Conservation (phyloP, 306 rosid genomes). For the Begonia masoniana region DNA sequence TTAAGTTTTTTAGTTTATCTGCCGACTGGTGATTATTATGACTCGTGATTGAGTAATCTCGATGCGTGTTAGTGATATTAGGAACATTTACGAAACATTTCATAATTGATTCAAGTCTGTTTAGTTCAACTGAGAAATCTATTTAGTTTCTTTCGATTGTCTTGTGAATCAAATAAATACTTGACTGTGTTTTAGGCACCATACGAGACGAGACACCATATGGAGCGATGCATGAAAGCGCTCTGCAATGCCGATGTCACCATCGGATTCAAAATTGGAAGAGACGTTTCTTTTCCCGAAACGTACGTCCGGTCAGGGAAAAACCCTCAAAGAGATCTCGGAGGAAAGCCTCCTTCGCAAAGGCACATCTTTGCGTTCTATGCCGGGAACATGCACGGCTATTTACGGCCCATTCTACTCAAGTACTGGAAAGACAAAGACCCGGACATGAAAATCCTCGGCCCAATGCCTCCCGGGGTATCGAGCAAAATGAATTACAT, state of each 20-base stretch:
- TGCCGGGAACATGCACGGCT: constrained; percentile 86
- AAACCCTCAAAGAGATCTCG: constrained; percentile 70
- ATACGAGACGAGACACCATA: constrained; percentile 92
- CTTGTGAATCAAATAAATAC: constrained; percentile 1
- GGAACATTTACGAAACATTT: background rate
- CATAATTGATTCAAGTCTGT: background rate
- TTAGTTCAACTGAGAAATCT: too few relatives aligned
- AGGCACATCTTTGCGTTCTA: constrained; percentile 67
- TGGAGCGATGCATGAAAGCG: constrained; percentile 91
- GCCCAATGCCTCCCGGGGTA: constrained; percentile 72
- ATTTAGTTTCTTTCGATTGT: background rate
- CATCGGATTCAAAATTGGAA: constrained; percentile 71
- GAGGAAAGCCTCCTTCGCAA: constrained; percentile 67
- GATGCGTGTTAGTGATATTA: too few relatives aligned
- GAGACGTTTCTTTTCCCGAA: constrained; percentile 89
- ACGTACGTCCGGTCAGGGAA: constrained; percentile 55
- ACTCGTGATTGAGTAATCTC: too few relatives aligned
- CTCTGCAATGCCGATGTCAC: constrained; percentile 93
- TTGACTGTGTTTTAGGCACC: constrained; percentile 52
- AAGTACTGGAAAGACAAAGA: constrained; percentile 80
- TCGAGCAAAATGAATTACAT: constrained; percentile 79
- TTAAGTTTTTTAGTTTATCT: background rate
- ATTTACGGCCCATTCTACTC: constrained; percentile 58
- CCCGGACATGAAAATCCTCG: constrained; percentile 70
- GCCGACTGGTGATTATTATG: too few relatives aligned